Evolutionary conservation across 352 stramenopile genomes (phyloP), one percentile per base, ranked within the genome.

Genomic region (Halophytophthora polymorphica): DNA sequence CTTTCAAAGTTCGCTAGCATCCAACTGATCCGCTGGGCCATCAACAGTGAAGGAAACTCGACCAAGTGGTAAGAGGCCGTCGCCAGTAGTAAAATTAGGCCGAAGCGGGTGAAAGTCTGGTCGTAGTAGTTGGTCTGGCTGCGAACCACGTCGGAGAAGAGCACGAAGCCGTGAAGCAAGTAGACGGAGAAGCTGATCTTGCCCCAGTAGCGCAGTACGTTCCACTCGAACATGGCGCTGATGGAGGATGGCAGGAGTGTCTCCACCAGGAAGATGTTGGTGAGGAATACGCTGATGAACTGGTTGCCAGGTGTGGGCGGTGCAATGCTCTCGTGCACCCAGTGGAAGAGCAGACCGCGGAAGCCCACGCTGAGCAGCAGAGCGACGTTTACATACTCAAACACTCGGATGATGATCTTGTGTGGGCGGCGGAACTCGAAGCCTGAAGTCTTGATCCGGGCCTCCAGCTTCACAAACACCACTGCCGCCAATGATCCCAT

Each of bases 111-210:
- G 6, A 61, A 59, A 42, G 69, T 45, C 13, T 37, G 43, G 45
- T 77, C 45, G 43, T 69, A 67, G 18, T 31, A 34, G 29, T 34
- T 6, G 29, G 29, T 6, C 29, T 6, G 6, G 29, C 12, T 6
- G 29, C 12, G 6, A 6, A 34, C 29, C 29, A 34, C 29, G 29
- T 34, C 29, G 6, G 29, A 34, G 29, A 34, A 59, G 17, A 66
- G 28, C n/a, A 66, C 41, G 35, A 60, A 70, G 22, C 19, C 50
- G 45, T 70, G 61, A 2, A 70, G 56, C 46, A 70, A 19, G 25
- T 70, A 70, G 36, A 66, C 56, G 1, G 62, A 71, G 52, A 54
- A 71, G 49, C 62, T 66, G 45, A 70, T 43, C 47, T 70, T 66
- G 43, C 61, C 61, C 6, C 43, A 52, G 53, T 54, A 71, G 33